Conservation (phyloP, 2,329 filamentous ascomycete species). For the Ampelomyces quisqualis region DNA sequence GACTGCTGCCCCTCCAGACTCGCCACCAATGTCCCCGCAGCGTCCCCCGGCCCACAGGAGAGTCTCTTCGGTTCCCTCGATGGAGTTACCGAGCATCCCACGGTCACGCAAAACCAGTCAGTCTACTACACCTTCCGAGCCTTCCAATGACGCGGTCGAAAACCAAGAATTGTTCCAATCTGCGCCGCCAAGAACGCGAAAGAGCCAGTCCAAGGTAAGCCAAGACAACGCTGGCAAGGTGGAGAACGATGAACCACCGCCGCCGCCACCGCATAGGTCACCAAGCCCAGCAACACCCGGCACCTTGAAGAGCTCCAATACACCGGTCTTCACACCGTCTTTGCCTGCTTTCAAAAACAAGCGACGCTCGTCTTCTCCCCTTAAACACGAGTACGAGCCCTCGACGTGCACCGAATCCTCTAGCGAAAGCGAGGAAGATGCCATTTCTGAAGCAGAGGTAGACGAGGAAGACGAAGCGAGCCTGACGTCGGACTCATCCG, state of each 20-base stretch:
- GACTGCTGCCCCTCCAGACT: slow-evolving; percentile 22
- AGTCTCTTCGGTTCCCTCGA: slow-evolving; percentile 52
- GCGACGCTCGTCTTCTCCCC: slow-evolving; percentile 81
- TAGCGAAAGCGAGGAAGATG: slow-evolving; percentile 58
- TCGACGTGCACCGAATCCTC: slow-evolving; percentile 69
- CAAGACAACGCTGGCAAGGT: slow-evolving; percentile 16
- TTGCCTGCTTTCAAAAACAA: slow-evolving; percentile 50
- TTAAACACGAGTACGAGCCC: slow-evolving; percentile 96
- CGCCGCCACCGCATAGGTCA: slow-evolving; percentile 55
- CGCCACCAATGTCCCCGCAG: slow-evolving; percentile 19
- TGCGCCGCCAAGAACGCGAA: slow-evolving; percentile 34
- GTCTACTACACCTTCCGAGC: slow-evolving; percentile 38
- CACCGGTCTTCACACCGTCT: slow-evolving; percentile 53
- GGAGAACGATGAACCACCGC: slow-evolving; percentile 36
- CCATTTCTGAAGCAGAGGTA: slow-evolving; percentile 46
- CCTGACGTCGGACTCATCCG: slow-evolving; percentile 53
- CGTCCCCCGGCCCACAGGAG: slow-evolving; percentile 46
- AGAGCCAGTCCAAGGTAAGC: slow-evolving; percentile 18
- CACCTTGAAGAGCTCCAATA: slow-evolving; percentile 47
- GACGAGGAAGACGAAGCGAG: slow-evolving; percentile 53
- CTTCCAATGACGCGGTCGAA: slow-evolving; percentile 12
- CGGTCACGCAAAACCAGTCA: slow-evolving; percentile 47
- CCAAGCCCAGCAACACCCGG: slow-evolving; percentile 53
- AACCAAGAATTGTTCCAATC: slow-evolving; percentile 24
- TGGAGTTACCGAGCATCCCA: slow-evolving; percentile 50